phyloP scores from a whole-genome alignment of 1,284 basidiomycete genomes.

The Schizophyllum commune region DNA sequence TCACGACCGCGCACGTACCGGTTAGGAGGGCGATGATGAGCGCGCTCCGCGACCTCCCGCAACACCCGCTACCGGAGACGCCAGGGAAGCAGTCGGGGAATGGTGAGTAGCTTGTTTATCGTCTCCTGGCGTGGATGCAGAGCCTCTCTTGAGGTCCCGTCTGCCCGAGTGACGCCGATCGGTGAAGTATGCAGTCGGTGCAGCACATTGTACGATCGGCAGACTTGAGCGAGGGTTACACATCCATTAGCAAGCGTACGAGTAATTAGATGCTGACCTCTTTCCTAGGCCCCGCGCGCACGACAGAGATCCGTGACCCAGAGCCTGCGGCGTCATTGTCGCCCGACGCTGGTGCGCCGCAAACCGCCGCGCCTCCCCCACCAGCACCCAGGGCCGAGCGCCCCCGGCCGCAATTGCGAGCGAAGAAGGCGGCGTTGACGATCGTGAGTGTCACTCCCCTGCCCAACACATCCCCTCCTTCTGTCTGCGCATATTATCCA shows the following conservation, averaged over 20 bases:
- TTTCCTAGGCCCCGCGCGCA: neutral
- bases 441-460: slow-evolving; percentile 50
- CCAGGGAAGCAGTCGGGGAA: neutral
- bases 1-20: slow-evolving; percentile 19
- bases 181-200: too few species aligned
- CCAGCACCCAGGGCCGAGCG: slow-evolving; percentile 57
- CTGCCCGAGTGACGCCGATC: too few species aligned
- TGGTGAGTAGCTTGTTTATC: neutral
- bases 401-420: slow-evolving; percentile 57
- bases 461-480: neutral
- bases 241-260: too few species aligned
- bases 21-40: slow-evolving; percentile 55
- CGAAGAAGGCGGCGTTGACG: slow-evolving; percentile 76
- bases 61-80: slow-evolving; percentile 13
- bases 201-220: too few species aligned
- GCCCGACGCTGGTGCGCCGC: slow-evolving; percentile 56
- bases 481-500: too few species aligned
- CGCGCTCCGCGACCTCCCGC: slow-evolving; percentile 28
- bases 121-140: too few species aligned
- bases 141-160: too few species aligned
- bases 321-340: slow-evolving; percentile 35
- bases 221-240: too few species aligned
- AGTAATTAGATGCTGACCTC: too few species aligned
- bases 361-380: slow-evolving; percentile 63
- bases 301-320: slow-evolving; percentile 8